phyloP scores from a whole-genome alignment of 2,329 filamentous ascomycete species.

The Colletotrichum australisinense region DNA sequence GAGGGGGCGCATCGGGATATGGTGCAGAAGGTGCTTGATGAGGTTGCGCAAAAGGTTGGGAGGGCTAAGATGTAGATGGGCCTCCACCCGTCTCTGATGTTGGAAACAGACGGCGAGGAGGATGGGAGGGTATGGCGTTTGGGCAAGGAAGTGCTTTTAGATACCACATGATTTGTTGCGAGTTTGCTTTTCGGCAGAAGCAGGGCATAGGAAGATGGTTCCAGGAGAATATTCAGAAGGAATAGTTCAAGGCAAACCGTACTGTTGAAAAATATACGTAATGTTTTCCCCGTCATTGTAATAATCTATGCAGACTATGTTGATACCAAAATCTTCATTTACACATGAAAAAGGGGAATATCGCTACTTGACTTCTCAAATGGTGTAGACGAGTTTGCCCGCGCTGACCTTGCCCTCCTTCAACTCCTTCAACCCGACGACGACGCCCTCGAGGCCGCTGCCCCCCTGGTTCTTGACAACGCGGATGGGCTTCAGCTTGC shows the following conservation, averaged over 20 bases:
- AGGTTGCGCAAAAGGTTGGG: conserved; percentile 40
- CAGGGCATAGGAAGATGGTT: neutral
- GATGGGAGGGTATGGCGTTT: neutral
- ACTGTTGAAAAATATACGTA: neutral
- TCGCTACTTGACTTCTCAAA: neutral
- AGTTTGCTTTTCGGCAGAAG: neutral
- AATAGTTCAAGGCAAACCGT: neutral
- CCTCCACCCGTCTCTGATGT: neutral
- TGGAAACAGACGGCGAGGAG: neutral
- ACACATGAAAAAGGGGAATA: neutral
- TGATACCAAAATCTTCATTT: neutral
- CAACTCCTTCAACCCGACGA: conserved; percentile 47
- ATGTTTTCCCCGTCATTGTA: neutral
- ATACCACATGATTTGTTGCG: conserved; percentile 19
- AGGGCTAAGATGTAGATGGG: conserved; percentile 11
- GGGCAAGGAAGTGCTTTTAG: neutral
- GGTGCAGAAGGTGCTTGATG: conserved; percentile 45
- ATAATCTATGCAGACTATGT: neutral
- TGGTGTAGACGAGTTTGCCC: conserved; percentile 56
- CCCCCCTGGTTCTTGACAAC: conserved; percentile 44
- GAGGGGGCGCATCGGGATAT: conserved; percentile 45
- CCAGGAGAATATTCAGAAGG: no score
- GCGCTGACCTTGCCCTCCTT: conserved; percentile 49
- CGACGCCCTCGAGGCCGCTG: conserved; percentile 46
- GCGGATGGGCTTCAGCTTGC: conserved; percentile 47